Conservation (phyloP, 2,329 filamentous ascomycete species). For the Torrubiella hemipterigena region DNA sequence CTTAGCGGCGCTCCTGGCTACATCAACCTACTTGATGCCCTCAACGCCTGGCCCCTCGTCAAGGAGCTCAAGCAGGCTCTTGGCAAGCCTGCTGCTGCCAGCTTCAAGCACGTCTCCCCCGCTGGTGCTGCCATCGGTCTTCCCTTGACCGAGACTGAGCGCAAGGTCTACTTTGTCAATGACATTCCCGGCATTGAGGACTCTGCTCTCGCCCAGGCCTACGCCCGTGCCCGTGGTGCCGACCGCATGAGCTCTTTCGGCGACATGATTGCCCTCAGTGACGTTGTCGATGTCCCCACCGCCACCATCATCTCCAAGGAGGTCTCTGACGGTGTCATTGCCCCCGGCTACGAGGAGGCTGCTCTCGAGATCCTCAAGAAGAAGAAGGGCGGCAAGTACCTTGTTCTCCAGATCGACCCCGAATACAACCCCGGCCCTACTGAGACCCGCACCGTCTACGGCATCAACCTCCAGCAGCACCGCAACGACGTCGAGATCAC, state of each 20-base stretch:
- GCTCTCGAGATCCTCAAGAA: constrained; percentile 87
- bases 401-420: constrained; percentile 89
- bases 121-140: constrained; percentile 91
- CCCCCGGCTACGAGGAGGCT: constrained; percentile 72
- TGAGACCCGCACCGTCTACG: constrained; percentile 83
- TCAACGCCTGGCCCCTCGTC: constrained; percentile 94
- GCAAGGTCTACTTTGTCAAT: constrained; percentile 97
- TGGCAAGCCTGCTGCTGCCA: constrained; percentile 79
- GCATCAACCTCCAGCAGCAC: constrained; percentile 76
- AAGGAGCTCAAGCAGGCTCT: constrained; percentile 90
- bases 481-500: constrained; percentile 86
- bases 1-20: constrained; percentile 84
- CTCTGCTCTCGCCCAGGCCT: constrained; percentile 82
- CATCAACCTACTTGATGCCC: constrained; percentile 90
- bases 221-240: constrained; percentile 86
- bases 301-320: constrained; percentile 97
- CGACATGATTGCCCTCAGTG: constrained; percentile 87
- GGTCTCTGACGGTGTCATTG: constrained; percentile 94
- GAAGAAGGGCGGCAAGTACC: constrained; percentile 97
- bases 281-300: constrained; percentile 81
- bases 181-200: constrained; percentile 83
- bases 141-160: constrained; percentile 74
- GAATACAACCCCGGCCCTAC: constrained; percentile 69
- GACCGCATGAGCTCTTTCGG: constrained; percentile 99
- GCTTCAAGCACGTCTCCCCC: constrained; percentile 98